These are phyloP conservation scores for Heritiera fomes DNA, from an alignment of 345 rosid species.

Conservation along the genomic window DNA sequence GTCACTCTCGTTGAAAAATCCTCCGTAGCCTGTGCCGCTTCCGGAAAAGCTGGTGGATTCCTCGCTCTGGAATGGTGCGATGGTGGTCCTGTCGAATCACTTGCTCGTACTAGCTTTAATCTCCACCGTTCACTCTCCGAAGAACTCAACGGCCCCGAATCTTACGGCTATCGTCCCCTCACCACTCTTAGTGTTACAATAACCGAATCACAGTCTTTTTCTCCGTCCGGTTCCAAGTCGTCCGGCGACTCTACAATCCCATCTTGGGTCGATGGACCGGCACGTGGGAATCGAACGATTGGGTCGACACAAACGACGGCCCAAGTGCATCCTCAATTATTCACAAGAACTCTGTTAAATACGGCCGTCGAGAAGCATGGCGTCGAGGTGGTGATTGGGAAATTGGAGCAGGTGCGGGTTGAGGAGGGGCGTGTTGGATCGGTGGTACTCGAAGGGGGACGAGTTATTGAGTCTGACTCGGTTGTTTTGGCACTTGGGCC, in stretches of 20 bases:
- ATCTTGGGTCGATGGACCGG: slow-evolving; percentile 73
- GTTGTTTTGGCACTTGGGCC: slow-evolving; percentile 87
- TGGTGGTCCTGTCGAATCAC: slow-evolving; percentile 51
- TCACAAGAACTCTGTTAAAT: slow-evolving; percentile 52
- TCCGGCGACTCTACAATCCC: slow-evolving; percentile 39
- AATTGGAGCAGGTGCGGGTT: slow-evolving; percentile 49
- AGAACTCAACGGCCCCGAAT: slow-evolving; percentile 65
- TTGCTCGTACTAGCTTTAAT: slow-evolving; percentile 84
- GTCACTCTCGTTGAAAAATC: slow-evolving; percentile 80
- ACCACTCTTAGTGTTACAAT: slow-evolving; percentile 66
- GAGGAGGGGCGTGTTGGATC: slow-evolving; percentile 53
- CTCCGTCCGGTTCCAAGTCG: slow-evolving; percentile 18
- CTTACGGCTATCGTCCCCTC: slow-evolving; percentile 76
- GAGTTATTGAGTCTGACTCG: slow-evolving; percentile 54
- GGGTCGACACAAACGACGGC: slow-evolving; percentile 76
- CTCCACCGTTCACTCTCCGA: slow-evolving; percentile 77
- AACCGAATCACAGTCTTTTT: slow-evolving; percentile 42
- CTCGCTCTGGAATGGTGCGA: slow-evolving; percentile 94
- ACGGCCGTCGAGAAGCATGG: slow-evolving; percentile 63
- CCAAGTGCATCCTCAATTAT: slow-evolving; percentile 82
- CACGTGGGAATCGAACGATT: slow-evolving; percentile 42
- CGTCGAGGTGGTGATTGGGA: slow-evolving; percentile 72
- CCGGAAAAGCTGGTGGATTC: slow-evolving; percentile 91
- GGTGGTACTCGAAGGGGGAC: slow-evolving; percentile 64
- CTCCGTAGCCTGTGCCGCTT: slow-evolving; percentile 81